These are phyloP conservation scores for Mucor irregularis DNA, from an alignment of 371 early-diverging fungal genomes.

Conservation along the genomic window DNA sequence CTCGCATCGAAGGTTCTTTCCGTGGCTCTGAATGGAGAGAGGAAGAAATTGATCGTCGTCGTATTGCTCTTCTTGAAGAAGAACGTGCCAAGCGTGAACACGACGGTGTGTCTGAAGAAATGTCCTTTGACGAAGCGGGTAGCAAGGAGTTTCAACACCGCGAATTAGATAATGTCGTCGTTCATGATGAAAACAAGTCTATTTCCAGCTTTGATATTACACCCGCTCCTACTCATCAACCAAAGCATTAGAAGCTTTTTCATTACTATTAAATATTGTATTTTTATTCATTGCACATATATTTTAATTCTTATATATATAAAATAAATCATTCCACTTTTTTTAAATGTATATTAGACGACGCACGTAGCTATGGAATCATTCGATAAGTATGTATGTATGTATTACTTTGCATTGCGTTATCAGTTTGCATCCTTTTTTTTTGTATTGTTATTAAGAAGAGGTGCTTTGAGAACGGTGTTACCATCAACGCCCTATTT, in stretches of 20 bases:
- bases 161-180: slow-evolving; percentile 1
- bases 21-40: slow-evolving; percentile 52
- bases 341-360: too few species aligned
- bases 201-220: slow-evolving; percentile 4
- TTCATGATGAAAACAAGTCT: slow-evolving; percentile 5
- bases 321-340: too few species aligned
- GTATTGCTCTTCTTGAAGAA: background rate
- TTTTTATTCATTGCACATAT: background rate
- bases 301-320: too few species aligned
- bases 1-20: slow-evolving; percentile 76
- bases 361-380: too few species aligned
- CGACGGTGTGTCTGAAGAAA: slow-evolving; percentile 8
- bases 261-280: background rate
- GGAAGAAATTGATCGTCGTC: slow-evolving; percentile 41
- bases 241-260: background rate
- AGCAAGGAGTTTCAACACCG: slow-evolving; percentile 1
- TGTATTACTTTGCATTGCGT: too few species aligned
- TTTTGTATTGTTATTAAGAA: too few species aligned
- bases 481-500: too few species aligned
- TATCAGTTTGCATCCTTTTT: too few species aligned
- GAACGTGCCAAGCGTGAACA: background rate
- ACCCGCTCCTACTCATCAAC: background rate
- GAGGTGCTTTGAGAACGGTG: too few species aligned
- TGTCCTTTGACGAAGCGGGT: slow-evolving; percentile 1
- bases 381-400: too few species aligned